Evolutionary conservation across 225 moss, liverwort and hornwort genomes (phyloP), one percentile per base, ranked within the genome.

Genomic region (Marchantia paleacea): DNA sequence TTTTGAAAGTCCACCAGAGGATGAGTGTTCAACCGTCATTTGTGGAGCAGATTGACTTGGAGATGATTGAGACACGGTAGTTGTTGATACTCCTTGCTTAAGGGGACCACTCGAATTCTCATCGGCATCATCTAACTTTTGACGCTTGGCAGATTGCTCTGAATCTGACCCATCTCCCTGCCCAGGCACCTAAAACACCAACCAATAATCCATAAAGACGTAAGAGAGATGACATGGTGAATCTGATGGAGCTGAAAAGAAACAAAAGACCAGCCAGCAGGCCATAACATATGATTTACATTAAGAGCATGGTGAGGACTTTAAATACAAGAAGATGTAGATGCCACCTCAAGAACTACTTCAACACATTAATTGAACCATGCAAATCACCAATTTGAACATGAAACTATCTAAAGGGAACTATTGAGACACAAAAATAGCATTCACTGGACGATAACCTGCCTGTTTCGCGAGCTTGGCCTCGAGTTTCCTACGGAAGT

Each of bases 401-500:
- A 74, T 14, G 50, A 55, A 54, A 12, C 52, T 73, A 0, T 0
- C 57, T 57, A 12, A 19, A 57, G 19, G 3, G 57, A 57, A 57
- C 39, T 39, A 5, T 2, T 39, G 8, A 57, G 19, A 57, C 57
- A 16, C 7, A 30, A 68, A 13, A 7, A 29, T 29, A 68, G 24
- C 31, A 31, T 29, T 6, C 29, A 13, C 18, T 52, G 79, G 26
- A 80, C 51, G 22, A 75, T 49, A 61, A 68, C 80, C 75, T 86
- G 89, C 96, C 92, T 95, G 95, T 75, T 85, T 92, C 52, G 90
- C 90, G 76, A 96, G 91, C 83, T 90, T 89, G n/a, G 68, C 69
- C 79, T 96, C 90, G 16, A 96, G 90, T 84, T 94, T 92, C 71
- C 96, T 86, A 69, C 94, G 88, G 64, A 96, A 96, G 75, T 94